Evolutionary conservation across 768 basidiomycete species (phyloP), one percentile per base, ranked within the genome.

Genomic region (Lyophyllum semitale): DNA sequence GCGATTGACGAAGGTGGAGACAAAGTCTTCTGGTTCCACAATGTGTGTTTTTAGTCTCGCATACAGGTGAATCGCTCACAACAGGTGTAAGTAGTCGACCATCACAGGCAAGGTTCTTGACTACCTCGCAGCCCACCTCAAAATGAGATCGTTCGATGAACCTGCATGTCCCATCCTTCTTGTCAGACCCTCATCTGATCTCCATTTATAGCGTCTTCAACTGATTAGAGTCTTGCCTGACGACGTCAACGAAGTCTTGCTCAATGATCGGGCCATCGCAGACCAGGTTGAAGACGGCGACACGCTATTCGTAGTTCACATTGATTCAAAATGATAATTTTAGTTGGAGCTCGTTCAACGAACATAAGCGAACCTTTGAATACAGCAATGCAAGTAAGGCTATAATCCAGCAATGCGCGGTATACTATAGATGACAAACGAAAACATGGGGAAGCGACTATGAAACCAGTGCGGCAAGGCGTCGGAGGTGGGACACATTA

Each of bases 401-500:
- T 69, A 68, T 64, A 74, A 73, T 73, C 70, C 63, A 70, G 72
- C 71, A 77, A 70, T 71, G 71, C 70, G 62, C 69, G 71, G 72
- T 75, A 75, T 76, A 72, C 65, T 70, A 71, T 62, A 67, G 78
- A 85, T 73, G 80, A 57, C n/a, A 48, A 57, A 37, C 51, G 41
- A 53, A 53, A 55, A 57, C 60, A 62, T 49, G 45, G 58, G 60
- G 63, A 59, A 59, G 46, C 55, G 51, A 59, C 65, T 82, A 91
- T 71, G 89, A 87, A 62, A 94, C 92, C 63, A 94, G 77, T 62
- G 92, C 90, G 58, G 93, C 93, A 66, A 94, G 78, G 62, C 93
- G 86, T 64, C 93, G 84, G 60, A 95, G 80, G 73, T 94, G 92
- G 30, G 92, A 88, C 54, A 95, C 89, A 65, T 89, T 93, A 65